Base-by-base conservation (phyloP, 1,284 basidiomycete genomes). In the Irpex rosettiformis region DNA sequence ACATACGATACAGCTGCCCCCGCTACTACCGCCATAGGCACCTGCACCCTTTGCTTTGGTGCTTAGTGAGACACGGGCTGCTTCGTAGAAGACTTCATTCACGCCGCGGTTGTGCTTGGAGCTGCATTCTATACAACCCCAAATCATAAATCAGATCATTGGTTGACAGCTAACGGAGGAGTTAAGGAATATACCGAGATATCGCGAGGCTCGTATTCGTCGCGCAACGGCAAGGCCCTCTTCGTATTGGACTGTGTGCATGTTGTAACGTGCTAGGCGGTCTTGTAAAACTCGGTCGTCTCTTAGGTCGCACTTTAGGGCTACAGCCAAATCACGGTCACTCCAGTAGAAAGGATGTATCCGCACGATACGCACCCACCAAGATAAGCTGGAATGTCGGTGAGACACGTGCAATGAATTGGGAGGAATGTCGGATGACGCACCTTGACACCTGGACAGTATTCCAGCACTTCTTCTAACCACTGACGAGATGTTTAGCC, bases 101-200 rank as follows among this genome's bases (percentile, higher is more conserved):
- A 98, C 94, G 3, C 96, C 96, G 48, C 96, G 84, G 68, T 97
- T 96, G 68, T 95, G 92, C 72, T 96, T 97, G 8, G 96, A 94
- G 63, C 94, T 96, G 72, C 95, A 98, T 78, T 98, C 95, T 95
- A 66, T 13, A 54, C 33, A 56, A 13, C 3, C 37, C 10, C 10
- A 16, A 51, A 6, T 11, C 6, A 37, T 6, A n/a, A 22, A 60
- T 24, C 60, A 27, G 40, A 18, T n/a, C 1, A 45, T 10, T 2
- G 2, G 1, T 8, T 3, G 33, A 37, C 33, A 37, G 33, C 11
- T n/a, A 4, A 2, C 16, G 13, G 8, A 24, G 18, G 21, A 1
- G 18, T 45, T 3, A 33, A 49, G 13, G 22, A 2, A 76, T 86
- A 51, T 62, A 94, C 94, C 94, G 2, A 97, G 81, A 75, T 97